Percentiles rank a stretch among this genome's conserved stretches.
phyloP scores from a whole-genome alignment of 345 rosid species.

The Corymbia maculata region DNA sequence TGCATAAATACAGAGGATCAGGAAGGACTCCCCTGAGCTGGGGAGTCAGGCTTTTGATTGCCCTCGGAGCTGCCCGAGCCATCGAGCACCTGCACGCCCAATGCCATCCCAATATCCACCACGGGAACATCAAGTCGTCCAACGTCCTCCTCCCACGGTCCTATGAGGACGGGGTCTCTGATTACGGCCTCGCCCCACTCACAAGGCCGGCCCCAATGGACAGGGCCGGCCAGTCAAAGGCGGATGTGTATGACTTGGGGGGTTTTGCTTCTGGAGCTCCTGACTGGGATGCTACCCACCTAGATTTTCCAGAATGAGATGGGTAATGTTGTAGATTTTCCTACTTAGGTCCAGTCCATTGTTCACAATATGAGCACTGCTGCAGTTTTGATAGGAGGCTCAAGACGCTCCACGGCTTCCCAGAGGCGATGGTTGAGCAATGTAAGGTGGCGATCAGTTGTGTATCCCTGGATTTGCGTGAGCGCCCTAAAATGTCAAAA shows the following conservation, averaged over 20 bases:
- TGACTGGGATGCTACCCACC: conserved; percentile 68
- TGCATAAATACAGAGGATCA: conserved; percentile 6
- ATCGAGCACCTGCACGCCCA: conserved; percentile 63
- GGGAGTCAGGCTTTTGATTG: conserved; percentile 60
- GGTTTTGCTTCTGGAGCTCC: conserved; percentile 71
- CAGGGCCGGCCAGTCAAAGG: conserved; percentile 29
- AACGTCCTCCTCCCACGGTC: conserved; percentile 64
- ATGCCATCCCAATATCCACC: conserved; percentile 13
- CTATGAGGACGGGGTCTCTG: conserved; percentile 44
- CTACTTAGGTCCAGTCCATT: conserved; percentile 90
- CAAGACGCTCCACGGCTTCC: no score
- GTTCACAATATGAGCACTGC: conserved; percentile 88
- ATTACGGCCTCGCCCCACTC: conserved; percentile 60
- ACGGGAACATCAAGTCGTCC: conserved; percentile 83
- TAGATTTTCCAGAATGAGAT: conserved; percentile 65
- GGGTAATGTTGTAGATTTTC: conserved; percentile 49
- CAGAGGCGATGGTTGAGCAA: conserved; percentile 64
- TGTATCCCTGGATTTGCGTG: conserved; percentile 49
- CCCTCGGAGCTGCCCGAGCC: conserved; percentile 58
- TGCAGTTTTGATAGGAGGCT: conserved; percentile 49
- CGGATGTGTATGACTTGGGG: conserved; percentile 74
- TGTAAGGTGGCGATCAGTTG: conserved; percentile 76
- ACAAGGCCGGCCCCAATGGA: conserved; percentile 61
- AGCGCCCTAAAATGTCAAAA: conserved; percentile 67
- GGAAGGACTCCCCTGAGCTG: conserved; percentile 46